A percentile compares a stretch with the other conserved stretches of the same genome.
These are phyloP conservation scores for Penicillium palitans DNA, from an alignment of 2,329 filamentous ascomycete species.

Conservation along the genomic window DNA sequence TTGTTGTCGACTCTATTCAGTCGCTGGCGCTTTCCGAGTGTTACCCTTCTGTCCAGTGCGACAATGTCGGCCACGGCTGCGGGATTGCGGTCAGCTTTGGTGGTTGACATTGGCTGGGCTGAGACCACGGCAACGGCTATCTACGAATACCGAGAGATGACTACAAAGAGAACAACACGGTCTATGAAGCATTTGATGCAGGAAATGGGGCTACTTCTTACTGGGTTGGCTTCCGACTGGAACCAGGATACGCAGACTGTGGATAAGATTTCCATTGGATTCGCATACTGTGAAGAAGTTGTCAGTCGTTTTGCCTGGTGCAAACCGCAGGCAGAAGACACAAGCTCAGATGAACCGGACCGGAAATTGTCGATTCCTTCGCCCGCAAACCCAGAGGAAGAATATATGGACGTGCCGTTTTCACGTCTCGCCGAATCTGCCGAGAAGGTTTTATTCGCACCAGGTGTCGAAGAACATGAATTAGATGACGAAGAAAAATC, in stretches of 20 bases:
- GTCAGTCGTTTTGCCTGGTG: constrained; percentile 78
- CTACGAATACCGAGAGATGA: constrained; percentile 86
- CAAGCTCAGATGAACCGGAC: constrained; percentile 4
- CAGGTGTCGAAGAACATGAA: constrained; percentile 52
- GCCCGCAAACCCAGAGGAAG: constrained; percentile 41
- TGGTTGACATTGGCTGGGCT: constrained; percentile 89
- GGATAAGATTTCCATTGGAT: constrained; percentile 55
- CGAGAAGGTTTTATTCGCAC: constrained; percentile 72
- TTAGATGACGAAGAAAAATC: constrained; percentile 88
- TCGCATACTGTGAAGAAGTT: constrained; percentile 81
- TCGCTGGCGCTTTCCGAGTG: constrained; percentile 73
- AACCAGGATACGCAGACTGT: constrained; percentile 34
- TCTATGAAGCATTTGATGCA: constrained; percentile 71
- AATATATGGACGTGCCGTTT: constrained; percentile 64
- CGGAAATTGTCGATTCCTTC: constrained; percentile 50
- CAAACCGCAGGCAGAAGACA: constrained; percentile 31
- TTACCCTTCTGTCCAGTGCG: constrained; percentile 77
- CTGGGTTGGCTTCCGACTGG: constrained; percentile 22
- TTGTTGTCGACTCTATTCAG: constrained; percentile 76
- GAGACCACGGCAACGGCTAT: constrained; percentile 84
- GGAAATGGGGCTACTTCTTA: constrained; percentile 58
- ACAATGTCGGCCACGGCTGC: constrained; percentile 74
- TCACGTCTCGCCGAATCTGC: constrained; percentile 70
- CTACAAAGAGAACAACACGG: constrained; percentile 67
- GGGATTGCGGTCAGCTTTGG: constrained; percentile 78